Evolutionary conservation across 768 basidiomycete genomes (phyloP), one percentile per base, ranked within the genome.

Genomic region (Mycena polygramma): DNA sequence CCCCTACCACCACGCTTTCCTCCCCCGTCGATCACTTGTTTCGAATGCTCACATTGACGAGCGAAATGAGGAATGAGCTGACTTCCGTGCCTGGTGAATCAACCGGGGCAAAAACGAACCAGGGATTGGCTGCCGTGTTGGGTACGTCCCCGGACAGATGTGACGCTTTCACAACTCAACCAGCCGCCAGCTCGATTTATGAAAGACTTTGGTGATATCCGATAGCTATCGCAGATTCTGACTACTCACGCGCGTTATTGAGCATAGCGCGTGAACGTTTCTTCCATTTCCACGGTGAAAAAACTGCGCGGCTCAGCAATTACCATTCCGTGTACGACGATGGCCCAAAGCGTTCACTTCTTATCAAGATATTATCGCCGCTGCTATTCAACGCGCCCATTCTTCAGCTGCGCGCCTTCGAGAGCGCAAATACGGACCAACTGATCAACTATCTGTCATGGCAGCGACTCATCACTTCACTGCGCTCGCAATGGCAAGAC

Each of bases 221-320:
- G 49, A 24, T 9, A 24, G 10, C 17, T 17, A 45, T 45, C 17
- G 11, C 49, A 8, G 24, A 11, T 51, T 5, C 5, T n/a, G 10
- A 10, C 9, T 15, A 51, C 22, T 22, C 49, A 22, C 24, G 9
- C 15, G 15, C 26, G 22, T 24, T 4, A n/a, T n/a, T n/a, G n/a
- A n/a, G n/a, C 9, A 5, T n/a, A 63, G 62, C 62, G 20, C 10
- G 15, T 3, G 36, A 37, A 45, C 62, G 52, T 17, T 63, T 63
- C 35, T 45, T 7, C n/a, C 24, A 63, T 24, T 53, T 63, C n/a
- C 62, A 63, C 13, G 51, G 62, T 4, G 62, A 63, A 63, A 52
- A 35, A 45, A 53, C 39, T 17, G 14, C 39, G 54, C 37, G 52
- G 30, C 20, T 53, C 15, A 53, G 36, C 30, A 53, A 19, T 17